Conservation (phyloP, 2,329 filamentous ascomycete species). For the Sordariomycetes sp. region DNA sequence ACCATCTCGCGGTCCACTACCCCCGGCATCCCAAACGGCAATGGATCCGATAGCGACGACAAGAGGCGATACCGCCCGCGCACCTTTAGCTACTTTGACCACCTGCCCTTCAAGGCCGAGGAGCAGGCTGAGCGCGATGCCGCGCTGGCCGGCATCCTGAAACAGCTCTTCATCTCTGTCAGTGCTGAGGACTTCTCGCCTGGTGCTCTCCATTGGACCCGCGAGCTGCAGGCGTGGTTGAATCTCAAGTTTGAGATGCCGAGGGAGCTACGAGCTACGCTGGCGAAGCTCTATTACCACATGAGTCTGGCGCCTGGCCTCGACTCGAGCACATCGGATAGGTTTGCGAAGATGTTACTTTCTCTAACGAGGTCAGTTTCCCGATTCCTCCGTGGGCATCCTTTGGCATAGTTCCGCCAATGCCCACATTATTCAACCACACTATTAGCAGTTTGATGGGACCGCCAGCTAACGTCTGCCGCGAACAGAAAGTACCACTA, state of each 20-base stretch:
- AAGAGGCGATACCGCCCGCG: constrained; percentile 65
- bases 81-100: constrained; percentile 84
- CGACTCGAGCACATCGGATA: constrained; percentile 67
- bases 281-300: constrained; percentile 90
- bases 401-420: not conserved
- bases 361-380: constrained; percentile 71
- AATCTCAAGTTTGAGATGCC: constrained; percentile 96
- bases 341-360: constrained; percentile 95
- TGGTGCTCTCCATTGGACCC: constrained; percentile 91
- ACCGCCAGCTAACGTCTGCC: not conserved
- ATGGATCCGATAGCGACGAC: constrained; percentile 31
- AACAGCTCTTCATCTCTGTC: constrained; percentile 84
- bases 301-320: constrained; percentile 82
- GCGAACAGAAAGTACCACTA: constrained; percentile 76
- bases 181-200: constrained; percentile 89
- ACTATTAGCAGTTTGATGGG: not conserved
- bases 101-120: constrained; percentile 82
- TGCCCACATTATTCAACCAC: not conserved
- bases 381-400: not conserved
- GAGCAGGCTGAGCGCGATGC: constrained; percentile 63
- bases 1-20: constrained; percentile 79
- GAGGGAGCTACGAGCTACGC: constrained; percentile 64
- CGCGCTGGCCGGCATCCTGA: constrained; percentile 76
- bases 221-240: constrained; percentile 90
- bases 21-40: constrained; percentile 50